phyloP scores from a whole-genome alignment of 495 filamentous ascomycete species.

The Neurospora sp. region DNA sequence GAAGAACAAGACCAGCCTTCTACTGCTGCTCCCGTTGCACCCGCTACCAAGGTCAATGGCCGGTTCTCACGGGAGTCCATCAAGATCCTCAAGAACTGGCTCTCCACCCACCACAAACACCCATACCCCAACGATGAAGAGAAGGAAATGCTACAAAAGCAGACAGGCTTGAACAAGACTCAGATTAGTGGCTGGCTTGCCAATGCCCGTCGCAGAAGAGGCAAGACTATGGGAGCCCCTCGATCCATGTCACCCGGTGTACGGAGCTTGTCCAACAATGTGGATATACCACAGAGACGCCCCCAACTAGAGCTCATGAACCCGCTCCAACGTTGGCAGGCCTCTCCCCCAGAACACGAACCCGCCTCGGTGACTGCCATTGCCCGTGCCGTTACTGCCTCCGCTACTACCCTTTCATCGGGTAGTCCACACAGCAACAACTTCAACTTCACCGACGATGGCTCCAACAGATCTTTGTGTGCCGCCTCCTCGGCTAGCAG shows the following conservation, averaged over 20 bases:
- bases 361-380: slow-evolving; percentile 72
- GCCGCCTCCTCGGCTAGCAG: slow-evolving; percentile 63
- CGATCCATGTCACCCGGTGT: slow-evolving; percentile 49
- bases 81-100: slow-evolving; percentile 69
- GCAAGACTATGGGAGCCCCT: slow-evolving; percentile 52
- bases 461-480: slow-evolving; percentile 59
- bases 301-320: slow-evolving; percentile 56
- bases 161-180: slow-evolving; percentile 62
- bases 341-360: slow-evolving; percentile 82
- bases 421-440: slow-evolving; percentile 38
- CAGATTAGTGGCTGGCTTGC: slow-evolving; percentile 85
- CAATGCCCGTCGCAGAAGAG: slow-evolving; percentile 62
- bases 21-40: slow-evolving; percentile 34
- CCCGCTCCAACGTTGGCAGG: slow-evolving; percentile 76
- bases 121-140: slow-evolving; percentile 77
- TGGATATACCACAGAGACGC: slow-evolving; percentile 54
- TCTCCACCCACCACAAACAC: slow-evolving; percentile 60
- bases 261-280: slow-evolving; percentile 42
- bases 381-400: slow-evolving; percentile 60
- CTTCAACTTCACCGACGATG: slow-evolving; percentile 50
- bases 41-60: slow-evolving; percentile 40
- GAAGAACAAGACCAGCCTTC: slow-evolving; percentile 22
- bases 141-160: slow-evolving; percentile 59
- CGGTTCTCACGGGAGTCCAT: slow-evolving; percentile 65
- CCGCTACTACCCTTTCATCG: slow-evolving; percentile 38